Conservation (phyloP, 345 rosid species). For the Arabis hirsuta region DNA sequence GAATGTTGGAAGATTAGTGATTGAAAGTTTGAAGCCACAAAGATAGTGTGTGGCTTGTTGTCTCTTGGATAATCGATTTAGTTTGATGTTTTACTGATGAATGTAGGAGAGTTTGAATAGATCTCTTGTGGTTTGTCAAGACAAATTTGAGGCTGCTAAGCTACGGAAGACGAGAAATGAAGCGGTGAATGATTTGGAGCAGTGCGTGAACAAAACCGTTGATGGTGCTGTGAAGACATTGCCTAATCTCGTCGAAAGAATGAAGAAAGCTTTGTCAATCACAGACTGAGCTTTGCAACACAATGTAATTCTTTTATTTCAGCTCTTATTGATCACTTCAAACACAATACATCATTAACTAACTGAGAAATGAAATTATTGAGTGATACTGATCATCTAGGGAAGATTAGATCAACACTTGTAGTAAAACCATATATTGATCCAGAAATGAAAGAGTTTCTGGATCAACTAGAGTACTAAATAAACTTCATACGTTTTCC, state of each 20-base stretch:
- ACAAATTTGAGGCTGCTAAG: constrained; percentile 78
- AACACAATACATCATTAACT: constrained; percentile 8
- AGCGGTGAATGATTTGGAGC: constrained; percentile 59
- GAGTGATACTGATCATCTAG: no score
- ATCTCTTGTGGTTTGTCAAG: constrained; percentile 88
- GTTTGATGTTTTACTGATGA: constrained; percentile 1
- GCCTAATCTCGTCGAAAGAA: constrained; percentile 64
- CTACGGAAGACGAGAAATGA: constrained; percentile 54
- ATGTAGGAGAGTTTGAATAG: constrained; percentile 83
- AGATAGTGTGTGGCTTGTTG: neutral
- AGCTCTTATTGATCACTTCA: neutral
- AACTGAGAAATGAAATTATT: neutral
- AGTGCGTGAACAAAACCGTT: constrained; percentile 72
- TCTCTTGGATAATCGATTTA: neutral
- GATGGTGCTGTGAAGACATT: constrained; percentile 59
- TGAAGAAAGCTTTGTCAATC: constrained; percentile 57
- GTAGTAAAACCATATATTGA: no score
- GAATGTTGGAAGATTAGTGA: neutral
- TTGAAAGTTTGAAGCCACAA: neutral
- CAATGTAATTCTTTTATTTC: neutral
- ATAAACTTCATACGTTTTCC: no score
- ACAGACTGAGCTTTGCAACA: constrained; percentile 31
- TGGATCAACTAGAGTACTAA: no score
- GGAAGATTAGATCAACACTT: no score
- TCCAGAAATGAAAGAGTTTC: no score